Evolutionary conservation across 805 yeast species (phyloP), one percentile per base, ranked within the genome.

Genomic region (Candida namnaoensis): DNA sequence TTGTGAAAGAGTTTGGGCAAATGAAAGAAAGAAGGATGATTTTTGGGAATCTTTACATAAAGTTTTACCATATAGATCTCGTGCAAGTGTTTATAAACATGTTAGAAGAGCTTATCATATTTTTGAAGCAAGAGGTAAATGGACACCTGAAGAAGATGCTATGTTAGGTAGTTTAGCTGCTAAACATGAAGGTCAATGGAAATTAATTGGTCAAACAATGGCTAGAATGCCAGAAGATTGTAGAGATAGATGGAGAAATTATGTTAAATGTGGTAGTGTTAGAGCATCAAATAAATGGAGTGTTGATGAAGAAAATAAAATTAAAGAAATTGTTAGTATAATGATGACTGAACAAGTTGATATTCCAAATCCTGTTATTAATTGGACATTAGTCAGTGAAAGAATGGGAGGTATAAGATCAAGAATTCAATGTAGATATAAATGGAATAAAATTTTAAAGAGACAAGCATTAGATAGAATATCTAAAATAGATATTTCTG

Each of bases 161-260:
- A 70, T 72, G 38, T 67, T 91, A 41, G 77, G 78, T 2, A 71
- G 71, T 41, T 64, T 86, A 40, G 85, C 86, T 10, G 60, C 72
- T 9, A 77, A 79, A 25, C 74, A 77, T 50, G 87, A 80, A 44
- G 88, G 93, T 14, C 88, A 84, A 55, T 91, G 98, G 98, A 87
- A 87, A 50, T 68, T 70, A 35, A 85, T 91, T 45, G 97, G 97
- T 7, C 72, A 72, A 41, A 66, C 68, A 7, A 69, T 91, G 76
- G 87, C 85, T 12, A 71, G 98, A 53, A 91, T 91, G 98, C 97
- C 98, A 0, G 98, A 91, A 56, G 98, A 91, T 63, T 90, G 97
- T 61, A 74, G 98, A 51, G 98, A 91, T 60, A 72, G 98, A 52
- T 91, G 95, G 95, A 72, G 98, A 61, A 91, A 91, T 58, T 91